These are phyloP conservation scores for Saccharata proteae DNA, from an alignment of 2,329 filamentous ascomycete genomes.

Conservation along the genomic window DNA sequence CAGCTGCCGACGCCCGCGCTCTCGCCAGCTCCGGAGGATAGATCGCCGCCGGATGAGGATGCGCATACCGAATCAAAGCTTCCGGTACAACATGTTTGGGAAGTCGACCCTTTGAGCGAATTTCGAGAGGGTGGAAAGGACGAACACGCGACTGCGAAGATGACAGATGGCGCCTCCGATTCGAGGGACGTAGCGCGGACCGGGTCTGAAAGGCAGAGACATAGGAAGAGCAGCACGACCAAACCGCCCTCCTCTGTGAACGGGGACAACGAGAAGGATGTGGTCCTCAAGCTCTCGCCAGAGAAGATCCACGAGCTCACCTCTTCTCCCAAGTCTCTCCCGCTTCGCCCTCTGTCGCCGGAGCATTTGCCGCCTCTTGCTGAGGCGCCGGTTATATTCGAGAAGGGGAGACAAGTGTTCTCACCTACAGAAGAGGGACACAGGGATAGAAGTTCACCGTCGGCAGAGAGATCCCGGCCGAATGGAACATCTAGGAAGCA, in stretches of 20 bases:
- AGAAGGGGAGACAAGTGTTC: constrained; percentile 2
- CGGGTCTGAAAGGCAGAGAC: not conserved
- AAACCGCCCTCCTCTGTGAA: constrained; percentile 1
- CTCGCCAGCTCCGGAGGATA: constrained; percentile 2
- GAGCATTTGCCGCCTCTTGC: constrained; percentile 16
- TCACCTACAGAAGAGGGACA: constrained; percentile 5
- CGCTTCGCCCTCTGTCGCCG: constrained; percentile 31
- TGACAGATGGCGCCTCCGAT: constrained; percentile 1
- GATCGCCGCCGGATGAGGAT: not conserved
- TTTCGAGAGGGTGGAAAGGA: no score
- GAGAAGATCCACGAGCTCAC: constrained; percentile 44
- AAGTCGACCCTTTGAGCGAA: no score
- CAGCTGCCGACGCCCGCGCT: constrained; percentile 19
- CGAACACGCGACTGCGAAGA: constrained; percentile 1
- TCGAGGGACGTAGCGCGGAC: not conserved
- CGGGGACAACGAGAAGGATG: constrained; percentile 15
- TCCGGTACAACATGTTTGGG: no score
- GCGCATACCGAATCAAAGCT: constrained; percentile 1
- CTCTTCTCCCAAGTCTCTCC: constrained; percentile 41
- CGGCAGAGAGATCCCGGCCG: no score
- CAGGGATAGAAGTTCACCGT: no score
- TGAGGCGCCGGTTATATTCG: constrained; percentile 5
- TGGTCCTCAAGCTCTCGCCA: constrained; percentile 40
- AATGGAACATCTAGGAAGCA: no score
- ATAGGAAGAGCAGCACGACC: constrained; percentile 5